Base-by-base conservation (phyloP, 768 basidiomycete genomes). In the Lactifluus piperatus region DNA sequence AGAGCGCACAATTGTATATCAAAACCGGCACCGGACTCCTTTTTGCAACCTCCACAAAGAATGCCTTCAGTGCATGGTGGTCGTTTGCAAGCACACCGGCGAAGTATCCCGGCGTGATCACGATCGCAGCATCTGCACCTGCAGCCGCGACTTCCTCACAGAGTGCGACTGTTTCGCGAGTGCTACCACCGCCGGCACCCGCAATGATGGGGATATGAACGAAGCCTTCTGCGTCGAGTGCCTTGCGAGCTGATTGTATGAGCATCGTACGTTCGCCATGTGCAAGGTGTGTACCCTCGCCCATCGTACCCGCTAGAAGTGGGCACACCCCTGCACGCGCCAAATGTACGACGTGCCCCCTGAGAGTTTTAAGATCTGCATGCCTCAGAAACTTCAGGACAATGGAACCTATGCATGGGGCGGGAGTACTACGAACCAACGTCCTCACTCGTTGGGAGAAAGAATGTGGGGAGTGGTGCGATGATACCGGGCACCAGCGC, bases 401-500 rank as follows among this genome's bases (percentile, higher is more conserved):
- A 18, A 45, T 22, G 22, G 26, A 43, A 51, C 20, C 36, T 20
- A 29, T 27, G 16, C 8, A 4, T 6, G 37, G 4, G 37, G 50
- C 18, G 32, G 24, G n/a, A n/a, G n/a, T n/a, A n/a, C n/a, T n/a
- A 75, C 82, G 68, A 66, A 90, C 91, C 92, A 56, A 95, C 80
- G 65, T 94, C 91, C 71, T 94, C 89, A 43, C 84, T 80, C 36
- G 77, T 79, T 1, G 78, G 76, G 20, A 83, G 70, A 77, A 91
- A 94, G 76, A 95, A 94, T 16, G 91, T 82, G 32, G 86, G 90
- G 66, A 95, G 82, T 32, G 94, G 94, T 10, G 88, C 86, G 72
- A 80, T 94, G 57, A 95, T 81, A 45, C 93, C 91, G 24, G 89
- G 71, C 55, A 75, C 80, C 64, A 95, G 75, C 18, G 80, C 78